phyloP scores from a whole-genome alignment of 2,329 filamentous ascomycete species.

The Diaporthe sp. region DNA sequence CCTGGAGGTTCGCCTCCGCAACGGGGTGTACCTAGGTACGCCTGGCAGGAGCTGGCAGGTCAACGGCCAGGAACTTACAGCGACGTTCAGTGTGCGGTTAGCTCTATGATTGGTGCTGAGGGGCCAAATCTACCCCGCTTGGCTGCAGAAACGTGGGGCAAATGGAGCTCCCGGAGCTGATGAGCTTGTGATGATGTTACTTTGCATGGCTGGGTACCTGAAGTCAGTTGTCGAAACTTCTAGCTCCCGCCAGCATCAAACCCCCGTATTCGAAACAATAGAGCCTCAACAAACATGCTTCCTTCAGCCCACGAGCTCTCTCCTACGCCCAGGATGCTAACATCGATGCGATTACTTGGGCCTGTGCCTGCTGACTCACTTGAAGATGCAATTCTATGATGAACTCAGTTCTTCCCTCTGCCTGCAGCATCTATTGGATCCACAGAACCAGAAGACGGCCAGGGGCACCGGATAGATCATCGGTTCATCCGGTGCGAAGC shows the following conservation, averaged over 20 bases:
- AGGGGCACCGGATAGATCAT: neutral
- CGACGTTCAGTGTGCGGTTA: neutral
- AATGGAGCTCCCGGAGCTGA: neutral
- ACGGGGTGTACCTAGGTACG: slow-evolving; percentile 7
- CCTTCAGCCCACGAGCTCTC: neutral
- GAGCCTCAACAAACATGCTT: neutral
- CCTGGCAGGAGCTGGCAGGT: slow-evolving; percentile 9
- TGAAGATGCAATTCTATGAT: neutral
- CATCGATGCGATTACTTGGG: neutral
- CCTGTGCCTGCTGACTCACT: neutral
- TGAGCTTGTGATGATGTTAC: slow-evolving; percentile 29
- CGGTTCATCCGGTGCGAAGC: slow-evolving; percentile 7
- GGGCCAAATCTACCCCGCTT: neutral
- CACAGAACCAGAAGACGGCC: too few species aligned
- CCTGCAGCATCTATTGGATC: neutral
- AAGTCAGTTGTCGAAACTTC: neutral
- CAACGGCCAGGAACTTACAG: neutral
- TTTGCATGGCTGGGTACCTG: slow-evolving; percentile 15
- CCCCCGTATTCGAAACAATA: neutral
- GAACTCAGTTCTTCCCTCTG: neutral
- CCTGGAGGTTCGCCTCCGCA: neutral
- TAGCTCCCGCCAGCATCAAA: neutral
- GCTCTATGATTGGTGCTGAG: slow-evolving; percentile 12
- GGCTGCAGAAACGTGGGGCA: neutral
- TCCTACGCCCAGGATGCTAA: neutral